Base-by-base conservation (phyloP, 169 alveolate species). In the Perkinsus olseni region DNA sequence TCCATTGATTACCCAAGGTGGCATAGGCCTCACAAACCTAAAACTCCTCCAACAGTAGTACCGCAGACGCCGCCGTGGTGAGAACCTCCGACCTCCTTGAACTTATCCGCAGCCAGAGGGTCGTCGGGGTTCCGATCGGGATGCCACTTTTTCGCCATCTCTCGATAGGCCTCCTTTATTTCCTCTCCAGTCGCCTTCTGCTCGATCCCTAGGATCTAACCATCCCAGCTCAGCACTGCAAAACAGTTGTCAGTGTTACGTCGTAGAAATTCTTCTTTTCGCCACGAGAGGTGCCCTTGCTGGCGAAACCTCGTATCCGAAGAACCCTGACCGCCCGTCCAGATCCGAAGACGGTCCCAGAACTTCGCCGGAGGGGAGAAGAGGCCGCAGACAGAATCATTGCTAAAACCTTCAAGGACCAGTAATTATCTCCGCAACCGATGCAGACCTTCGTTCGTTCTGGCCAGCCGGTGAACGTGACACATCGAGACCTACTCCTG, bases 61-160 rank as follows among this genome's bases (percentile, higher is more conserved):
- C 82, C 17, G 62, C 62, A 6, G 17, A 45, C 34, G 17, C 82
- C 28, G 34, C 82, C 28, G 17, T 24, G 17, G 34, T 28, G 17
- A 24, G 34, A 62, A 28, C 31, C 31, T 13, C 97, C 94, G 39
- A 98, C 92, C 93, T 97, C 98, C 93, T 96, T 94, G 93, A 97
- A 97, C 95, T 94, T 95, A 40, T 96, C 97, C 37, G 31, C 82
- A 21, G 82, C 82, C 82, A 62, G 82, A 62, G 82, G 82, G 39
- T 97, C 97, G 95, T 96, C 98, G 82, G 98, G 98, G 45, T 98
- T 98, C 95, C 97, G 97, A 92, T 97, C 99, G 4, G 99, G 98
- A 94, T 97, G 99, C 93, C 94, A 96, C 50, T 93, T 96, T 28
- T 94, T 93, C 0, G 97, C 98, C 10, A 95, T 93, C 62, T 96